phyloP scores from a whole-genome alignment of 2,329 filamentous ascomycete species.

The Claviceps monticola region DNA sequence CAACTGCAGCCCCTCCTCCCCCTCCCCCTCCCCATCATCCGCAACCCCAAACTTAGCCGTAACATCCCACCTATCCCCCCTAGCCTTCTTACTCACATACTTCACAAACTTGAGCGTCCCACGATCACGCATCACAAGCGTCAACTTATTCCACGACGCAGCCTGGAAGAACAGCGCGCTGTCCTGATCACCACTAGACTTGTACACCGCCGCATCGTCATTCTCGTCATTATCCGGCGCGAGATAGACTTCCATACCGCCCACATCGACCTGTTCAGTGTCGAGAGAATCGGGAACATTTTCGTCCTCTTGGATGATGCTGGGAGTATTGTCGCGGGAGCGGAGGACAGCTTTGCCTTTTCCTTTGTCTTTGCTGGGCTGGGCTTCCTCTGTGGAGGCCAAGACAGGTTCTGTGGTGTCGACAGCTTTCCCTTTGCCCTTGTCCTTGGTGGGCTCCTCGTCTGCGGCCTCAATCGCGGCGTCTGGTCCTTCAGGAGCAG shows the following conservation, averaged over 20 bases:
- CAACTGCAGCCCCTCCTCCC: conserved; percentile 21
- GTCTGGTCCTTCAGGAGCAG: no score
- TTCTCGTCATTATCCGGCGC: conserved; percentile 39
- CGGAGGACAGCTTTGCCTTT: no score
- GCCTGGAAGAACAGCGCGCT: conserved; percentile 52
- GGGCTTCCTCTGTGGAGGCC: no score
- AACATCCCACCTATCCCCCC: conserved; percentile 87
- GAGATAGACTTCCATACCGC: conserved; percentile 87
- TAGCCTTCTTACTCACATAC: conserved; percentile 72
- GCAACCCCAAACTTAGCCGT: conserved; percentile 64
- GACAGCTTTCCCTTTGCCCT: conserved; percentile 9
- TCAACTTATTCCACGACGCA: conserved; percentile 76
- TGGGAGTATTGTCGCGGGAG: no score
- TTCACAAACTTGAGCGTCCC: conserved; percentile 89
- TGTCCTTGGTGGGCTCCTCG: conserved; percentile 13
- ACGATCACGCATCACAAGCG: conserved; percentile 75
- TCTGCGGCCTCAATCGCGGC: conserved; percentile 9
- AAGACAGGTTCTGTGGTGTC: no score
- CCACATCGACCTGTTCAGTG: conserved; percentile 36
- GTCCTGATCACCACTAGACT: conserved; percentile 67
- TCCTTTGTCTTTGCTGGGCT: no score
- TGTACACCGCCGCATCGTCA: conserved; percentile 79
- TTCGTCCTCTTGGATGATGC: no score
- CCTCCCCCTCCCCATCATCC: conserved; percentile 28
- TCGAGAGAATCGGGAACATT: no score